These are phyloP conservation scores for Picea glauca DNA, from an alignment of 75 land plant species.

Conservation along the genomic window DNA sequence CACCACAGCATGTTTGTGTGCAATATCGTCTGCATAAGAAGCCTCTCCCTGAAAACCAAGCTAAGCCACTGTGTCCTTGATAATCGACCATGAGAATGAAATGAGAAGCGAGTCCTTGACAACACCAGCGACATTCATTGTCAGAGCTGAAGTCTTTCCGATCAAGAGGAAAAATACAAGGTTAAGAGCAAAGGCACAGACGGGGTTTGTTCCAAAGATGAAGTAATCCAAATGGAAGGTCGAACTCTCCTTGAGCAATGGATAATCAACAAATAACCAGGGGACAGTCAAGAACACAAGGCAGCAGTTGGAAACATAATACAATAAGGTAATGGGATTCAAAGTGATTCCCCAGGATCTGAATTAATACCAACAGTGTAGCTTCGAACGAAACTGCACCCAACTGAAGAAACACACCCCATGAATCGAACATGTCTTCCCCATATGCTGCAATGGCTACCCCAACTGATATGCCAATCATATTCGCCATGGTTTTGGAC, in stretches of 20 bases:
- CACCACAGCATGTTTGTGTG: too few species aligned
- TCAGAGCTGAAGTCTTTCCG: conserved; percentile 90
- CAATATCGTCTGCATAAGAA: too few species aligned
- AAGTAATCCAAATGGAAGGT: conserved; percentile 62
- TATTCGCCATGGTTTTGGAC: conserved; percentile 65
- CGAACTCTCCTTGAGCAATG: conserved; percentile 44
- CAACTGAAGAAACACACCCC: conserved; percentile 78
- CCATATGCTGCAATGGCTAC: conserved; percentile 95
- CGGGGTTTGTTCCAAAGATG: conserved; percentile 73
- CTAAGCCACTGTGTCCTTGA: conserved; percentile 71
- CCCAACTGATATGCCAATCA: conserved; percentile 83
- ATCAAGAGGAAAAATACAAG: conserved; percentile 86
- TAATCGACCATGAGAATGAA: conserved; percentile 94
- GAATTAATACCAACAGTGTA: conserved; percentile 81
- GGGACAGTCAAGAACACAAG: conserved; percentile 75
- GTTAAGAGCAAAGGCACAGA: conserved; percentile 87
- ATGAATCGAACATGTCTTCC: conserved; percentile 73
- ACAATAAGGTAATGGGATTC: conserved; percentile 89
- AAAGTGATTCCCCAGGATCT: conserved; percentile 85
- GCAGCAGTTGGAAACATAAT: conserved; percentile 94
- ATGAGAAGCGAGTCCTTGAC: conserved; percentile 97
- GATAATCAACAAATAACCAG: conserved; percentile 81
- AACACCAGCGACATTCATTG: conserved; percentile 97
- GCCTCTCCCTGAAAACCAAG: too few species aligned
- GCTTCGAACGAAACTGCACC: conserved; percentile 89